These are phyloP conservation scores for Pleurotus djamor DNA, from an alignment of 768 basidiomycete species.

Conservation along the genomic window DNA sequence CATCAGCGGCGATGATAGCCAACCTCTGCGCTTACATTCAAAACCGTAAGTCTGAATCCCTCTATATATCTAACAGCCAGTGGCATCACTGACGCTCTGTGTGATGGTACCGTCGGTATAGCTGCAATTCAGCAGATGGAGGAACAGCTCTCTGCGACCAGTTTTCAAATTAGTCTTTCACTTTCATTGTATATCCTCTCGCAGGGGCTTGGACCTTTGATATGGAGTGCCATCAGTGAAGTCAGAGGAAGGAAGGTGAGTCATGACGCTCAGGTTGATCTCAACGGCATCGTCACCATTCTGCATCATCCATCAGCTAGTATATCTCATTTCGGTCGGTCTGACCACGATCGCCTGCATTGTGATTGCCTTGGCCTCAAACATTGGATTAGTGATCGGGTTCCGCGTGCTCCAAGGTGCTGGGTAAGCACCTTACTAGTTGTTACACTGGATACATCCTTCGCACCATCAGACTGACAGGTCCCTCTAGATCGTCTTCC, in stretches of 20 bases:
- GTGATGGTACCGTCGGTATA: no score
- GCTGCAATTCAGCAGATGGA: conserved; percentile 66
- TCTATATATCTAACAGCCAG: conserved; percentile 68
- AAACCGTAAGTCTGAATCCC: conserved; percentile 64
- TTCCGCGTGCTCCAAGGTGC: conserved; percentile 70
- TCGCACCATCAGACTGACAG: no score
- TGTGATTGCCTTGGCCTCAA: conserved; percentile 53
- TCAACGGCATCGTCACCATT: not conserved
- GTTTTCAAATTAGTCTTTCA: conserved; percentile 61
- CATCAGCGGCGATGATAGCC: conserved; percentile 56
- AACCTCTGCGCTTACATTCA: conserved; percentile 60
- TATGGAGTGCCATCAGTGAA: conserved; percentile 73
- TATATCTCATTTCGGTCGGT: conserved; percentile 51
- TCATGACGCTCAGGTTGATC: conserved; percentile 48
- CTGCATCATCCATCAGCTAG: conserved; percentile 35
- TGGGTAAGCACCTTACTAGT: conserved; percentile 51
- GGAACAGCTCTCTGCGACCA: conserved; percentile 54
- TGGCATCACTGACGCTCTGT: conserved; percentile 20
- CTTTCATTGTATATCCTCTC: conserved; percentile 72
- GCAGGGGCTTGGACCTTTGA: conserved; percentile 64
- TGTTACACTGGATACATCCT: no score
- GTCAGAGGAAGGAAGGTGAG: conserved; percentile 70
- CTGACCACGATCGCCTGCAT: conserved; percentile 55
- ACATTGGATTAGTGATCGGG: conserved; percentile 57
- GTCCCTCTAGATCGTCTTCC: conserved; percentile 47